Conservation (phyloP, 768 basidiomycete species). For the Pleurotus platypus region DNA sequence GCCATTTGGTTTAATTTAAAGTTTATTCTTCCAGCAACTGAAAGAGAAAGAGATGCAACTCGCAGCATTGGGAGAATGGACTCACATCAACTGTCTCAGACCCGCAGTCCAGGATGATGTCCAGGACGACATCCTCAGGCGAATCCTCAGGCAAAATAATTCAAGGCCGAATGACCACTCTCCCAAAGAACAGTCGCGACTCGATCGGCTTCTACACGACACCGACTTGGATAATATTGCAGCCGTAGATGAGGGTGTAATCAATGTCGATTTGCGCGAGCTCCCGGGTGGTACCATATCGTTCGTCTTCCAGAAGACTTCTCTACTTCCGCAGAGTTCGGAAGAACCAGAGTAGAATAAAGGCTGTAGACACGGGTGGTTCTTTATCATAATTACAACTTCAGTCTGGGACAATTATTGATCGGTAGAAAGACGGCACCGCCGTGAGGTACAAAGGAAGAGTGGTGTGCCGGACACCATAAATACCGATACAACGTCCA, state of each 20-base stretch:
- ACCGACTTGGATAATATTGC: conserved; percentile 45
- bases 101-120: conserved; percentile 42
- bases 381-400: no score
- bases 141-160: conserved; percentile 28
- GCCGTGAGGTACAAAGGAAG: no score
- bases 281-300: conserved; percentile 69
- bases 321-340: no score
- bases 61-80: conserved; percentile 77
- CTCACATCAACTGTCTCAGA: conserved; percentile 73
- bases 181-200: conserved; percentile 7
- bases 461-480: no score
- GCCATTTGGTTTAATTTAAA: no score
- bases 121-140: conserved; percentile 63
- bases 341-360: no score
- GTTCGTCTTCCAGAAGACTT: conserved; percentile 65
- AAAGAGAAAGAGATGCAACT: conserved; percentile 67
- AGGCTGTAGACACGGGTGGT: no score
- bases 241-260: conserved; percentile 25
- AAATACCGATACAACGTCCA: background rate
- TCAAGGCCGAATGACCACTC: conserved; percentile 4
- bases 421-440: no score
- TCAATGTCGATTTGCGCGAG: conserved; percentile 25
- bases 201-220: conserved; percentile 29
- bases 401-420: no score
- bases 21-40: conserved; percentile 41